A percentile compares a stretch with the other conserved stretches of the same genome.
phyloP scores from a whole-genome alignment of 2,329 filamentous ascomycete genomes.

The Sordariomycetes sp. region DNA sequence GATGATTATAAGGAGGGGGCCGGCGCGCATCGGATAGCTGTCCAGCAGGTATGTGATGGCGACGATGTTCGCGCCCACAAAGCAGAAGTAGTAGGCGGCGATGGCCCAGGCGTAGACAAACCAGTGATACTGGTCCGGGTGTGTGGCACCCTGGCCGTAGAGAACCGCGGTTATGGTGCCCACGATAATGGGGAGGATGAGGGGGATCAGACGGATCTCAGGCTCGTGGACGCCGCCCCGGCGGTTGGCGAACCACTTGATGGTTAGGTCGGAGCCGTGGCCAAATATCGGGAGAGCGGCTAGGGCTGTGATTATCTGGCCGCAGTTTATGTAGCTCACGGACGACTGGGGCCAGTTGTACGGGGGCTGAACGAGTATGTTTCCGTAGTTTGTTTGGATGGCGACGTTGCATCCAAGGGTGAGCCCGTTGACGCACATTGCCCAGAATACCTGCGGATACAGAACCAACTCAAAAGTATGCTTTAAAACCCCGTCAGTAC shows the following conservation, averaged over 20 bases:
- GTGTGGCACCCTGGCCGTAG: conserved; percentile 22
- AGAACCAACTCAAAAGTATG: conserved; percentile 4
- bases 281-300: conserved; percentile 26
- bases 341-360: conserved; percentile 24
- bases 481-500: neutral
- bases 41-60: conserved; percentile 17
- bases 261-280: conserved; percentile 23
- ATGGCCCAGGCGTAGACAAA: conserved; percentile 17
- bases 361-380: conserved; percentile 19
- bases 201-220: conserved; percentile 23
- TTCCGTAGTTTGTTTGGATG: conserved; percentile 28
- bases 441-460: neutral
- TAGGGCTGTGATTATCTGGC: conserved; percentile 25
- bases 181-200: conserved; percentile 23
- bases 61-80: conserved; percentile 14
- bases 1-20: conserved; percentile 12
- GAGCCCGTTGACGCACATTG: conserved; percentile 13
- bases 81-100: conserved; percentile 16
- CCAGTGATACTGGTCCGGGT: conserved; percentile 23
- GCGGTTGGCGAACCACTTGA: conserved; percentile 21
- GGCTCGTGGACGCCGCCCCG: conserved; percentile 28
- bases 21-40: conserved; percentile 17
- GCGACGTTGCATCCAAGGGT: conserved; percentile 28
- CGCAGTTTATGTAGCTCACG: conserved; percentile 24
- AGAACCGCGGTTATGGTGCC: conserved; percentile 24